Conservation (phyloP, 1,284 basidiomycete species). For the Volvariella surrecta region DNA sequence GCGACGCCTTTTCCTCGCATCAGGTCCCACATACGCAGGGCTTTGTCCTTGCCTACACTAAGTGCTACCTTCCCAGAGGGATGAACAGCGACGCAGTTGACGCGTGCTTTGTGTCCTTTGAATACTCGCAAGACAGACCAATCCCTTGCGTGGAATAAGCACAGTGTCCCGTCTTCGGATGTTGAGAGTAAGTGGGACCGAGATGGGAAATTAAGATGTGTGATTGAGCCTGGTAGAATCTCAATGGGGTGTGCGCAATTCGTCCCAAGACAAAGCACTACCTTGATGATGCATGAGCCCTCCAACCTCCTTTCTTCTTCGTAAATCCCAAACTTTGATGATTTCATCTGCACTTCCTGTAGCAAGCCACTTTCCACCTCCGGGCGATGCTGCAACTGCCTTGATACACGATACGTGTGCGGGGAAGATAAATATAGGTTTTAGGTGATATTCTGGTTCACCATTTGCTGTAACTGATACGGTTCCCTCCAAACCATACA, state of each 20-base stretch:
- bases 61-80: constrained; percentile 88
- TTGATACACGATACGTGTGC: constrained; percentile 93
- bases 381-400: constrained; percentile 77
- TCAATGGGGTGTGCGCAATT: neutral
- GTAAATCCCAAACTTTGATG: constrained; percentile 95
- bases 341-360: constrained; percentile 94
- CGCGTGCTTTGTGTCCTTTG: constrained; percentile 88
- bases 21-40: constrained; percentile 96
- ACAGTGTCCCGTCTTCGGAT: constrained; percentile 85
- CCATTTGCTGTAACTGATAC: constrained; percentile 30
- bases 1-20: constrained; percentile 90
- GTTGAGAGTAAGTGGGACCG: constrained; percentile 85
- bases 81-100: constrained; percentile 88
- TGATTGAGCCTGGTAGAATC: constrained; percentile 68
- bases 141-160: constrained; percentile 87
- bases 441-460: constrained; percentile 40
- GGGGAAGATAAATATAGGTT: constrained; percentile 92
- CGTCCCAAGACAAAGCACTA: constrained; percentile 34
- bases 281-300: constrained; percentile 90
- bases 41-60: constrained; percentile 86
- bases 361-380: constrained; percentile 91
- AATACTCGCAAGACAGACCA: constrained; percentile 86
- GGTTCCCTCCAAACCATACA: constrained; percentile 83
- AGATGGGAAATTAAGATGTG: constrained; percentile 81
- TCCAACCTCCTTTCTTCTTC: constrained; percentile 86